A percentile compares a stretch with the other conserved stretches of the same genome.
phyloP scores from a whole-genome alignment of 2,329 filamentous ascomycete species.

The Microdochium nivale region DNA sequence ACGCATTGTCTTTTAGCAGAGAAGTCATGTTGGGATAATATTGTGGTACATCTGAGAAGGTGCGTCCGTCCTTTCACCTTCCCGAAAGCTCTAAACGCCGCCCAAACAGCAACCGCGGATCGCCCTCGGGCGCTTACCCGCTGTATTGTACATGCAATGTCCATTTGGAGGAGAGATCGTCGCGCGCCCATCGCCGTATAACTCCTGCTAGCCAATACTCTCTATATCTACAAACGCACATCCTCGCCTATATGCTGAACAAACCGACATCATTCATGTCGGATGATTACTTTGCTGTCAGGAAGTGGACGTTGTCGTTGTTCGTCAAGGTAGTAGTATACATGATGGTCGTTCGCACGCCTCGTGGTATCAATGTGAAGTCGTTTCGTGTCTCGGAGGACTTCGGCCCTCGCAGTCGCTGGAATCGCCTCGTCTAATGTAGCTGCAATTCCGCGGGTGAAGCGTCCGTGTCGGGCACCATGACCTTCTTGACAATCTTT shows the following conservation, averaged over 20 bases:
- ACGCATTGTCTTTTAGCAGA: too few relatives aligned
- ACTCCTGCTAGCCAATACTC: neutral
- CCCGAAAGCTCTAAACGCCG: constrained; percentile 19
- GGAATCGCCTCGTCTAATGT: constrained; percentile 4
- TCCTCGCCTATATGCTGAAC: neutral
- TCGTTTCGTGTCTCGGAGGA: neutral
- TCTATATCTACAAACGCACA: neutral
- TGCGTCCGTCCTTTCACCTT: constrained; percentile 16
- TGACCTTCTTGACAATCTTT: constrained; percentile 18
- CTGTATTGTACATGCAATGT: constrained; percentile 40
- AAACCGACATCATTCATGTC: neutral
- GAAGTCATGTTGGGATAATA: constrained; percentile 1
- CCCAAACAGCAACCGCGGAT: constrained; percentile 18
- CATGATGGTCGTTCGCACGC: constrained; percentile 1
- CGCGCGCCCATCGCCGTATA: constrained; percentile 19
- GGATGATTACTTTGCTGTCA: neutral
- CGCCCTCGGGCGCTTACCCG: constrained; percentile 35
- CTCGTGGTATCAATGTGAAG: neutral
- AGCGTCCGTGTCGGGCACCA: constrained; percentile 9
- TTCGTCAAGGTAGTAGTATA: constrained; percentile 1
- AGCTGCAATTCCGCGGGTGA: constrained; percentile 12
- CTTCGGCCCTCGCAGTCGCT: neutral
- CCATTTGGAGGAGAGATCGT: constrained; percentile 45
- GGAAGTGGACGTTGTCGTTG: constrained; percentile 2
- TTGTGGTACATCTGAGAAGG: constrained; percentile 10